phyloP scores from a whole-genome alignment of 1,139 yeast genomes.

The Geotrichum aggregatum region DNA sequence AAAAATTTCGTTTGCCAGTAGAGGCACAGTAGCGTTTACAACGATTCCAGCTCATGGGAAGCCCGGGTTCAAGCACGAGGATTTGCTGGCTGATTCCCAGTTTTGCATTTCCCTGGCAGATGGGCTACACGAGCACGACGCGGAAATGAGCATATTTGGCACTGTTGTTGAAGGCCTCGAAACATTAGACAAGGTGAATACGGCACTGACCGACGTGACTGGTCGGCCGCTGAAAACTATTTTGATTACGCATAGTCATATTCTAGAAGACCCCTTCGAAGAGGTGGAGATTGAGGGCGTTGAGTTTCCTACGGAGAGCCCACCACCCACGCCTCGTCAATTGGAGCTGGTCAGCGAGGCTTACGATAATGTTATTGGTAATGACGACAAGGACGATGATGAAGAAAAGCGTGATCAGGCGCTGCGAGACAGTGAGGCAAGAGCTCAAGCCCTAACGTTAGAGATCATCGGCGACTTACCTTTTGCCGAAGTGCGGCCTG shows the following conservation, averaged over 20 bases:
- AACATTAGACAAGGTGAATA: constrained; percentile 46
- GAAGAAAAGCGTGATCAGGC: constrained; percentile 31
- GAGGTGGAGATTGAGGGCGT: constrained; percentile 34
- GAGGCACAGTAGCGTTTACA: constrained; percentile 19
- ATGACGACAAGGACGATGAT: constrained; percentile 25
- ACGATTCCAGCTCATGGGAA: constrained; percentile 13
- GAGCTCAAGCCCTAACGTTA: constrained; percentile 54
- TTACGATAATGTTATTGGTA: constrained; percentile 15
- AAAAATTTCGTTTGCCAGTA: not conserved
- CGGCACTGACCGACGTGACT: constrained; percentile 40
- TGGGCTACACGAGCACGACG: constrained; percentile 25
- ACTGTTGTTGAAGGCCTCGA: constrained; percentile 48
- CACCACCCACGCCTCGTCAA: constrained; percentile 42
- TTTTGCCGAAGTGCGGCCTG: constrained; percentile 54
- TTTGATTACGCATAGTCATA: constrained; percentile 49
- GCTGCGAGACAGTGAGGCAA: constrained; percentile 40
- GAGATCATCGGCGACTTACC: constrained; percentile 67
- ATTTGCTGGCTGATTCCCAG: constrained; percentile 34
- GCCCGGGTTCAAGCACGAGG: constrained; percentile 14
- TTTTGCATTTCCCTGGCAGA: constrained; percentile 36
- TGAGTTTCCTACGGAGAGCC: constrained; percentile 30
- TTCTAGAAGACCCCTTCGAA: constrained; percentile 54
- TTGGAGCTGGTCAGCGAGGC: constrained; percentile 27
- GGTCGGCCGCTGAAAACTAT: constrained; percentile 48
- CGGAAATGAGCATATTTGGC: constrained; percentile 44